Evolutionary conservation across 2,329 filamentous ascomycete species (phyloP).

Genomic region (Cryoendolithus antarcticus): DNA sequence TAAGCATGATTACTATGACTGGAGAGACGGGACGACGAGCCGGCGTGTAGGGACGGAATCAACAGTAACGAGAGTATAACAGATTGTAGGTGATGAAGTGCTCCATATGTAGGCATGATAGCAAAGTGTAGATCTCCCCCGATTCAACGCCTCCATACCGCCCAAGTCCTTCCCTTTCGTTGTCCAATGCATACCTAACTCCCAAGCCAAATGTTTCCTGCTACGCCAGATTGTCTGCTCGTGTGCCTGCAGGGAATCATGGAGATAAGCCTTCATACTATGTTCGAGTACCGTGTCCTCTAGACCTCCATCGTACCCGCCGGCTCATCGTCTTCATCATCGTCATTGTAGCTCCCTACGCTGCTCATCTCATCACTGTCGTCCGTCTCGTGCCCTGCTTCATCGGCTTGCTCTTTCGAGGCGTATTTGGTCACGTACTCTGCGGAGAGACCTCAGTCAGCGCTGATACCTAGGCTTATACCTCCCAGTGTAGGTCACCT

Average conservation of each 20-base stretch:
- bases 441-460: constrained; percentile 25
- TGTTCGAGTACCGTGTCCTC: not conserved
- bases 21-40: too few species aligned
- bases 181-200: too few species aligned
- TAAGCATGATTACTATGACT: too few species aligned
- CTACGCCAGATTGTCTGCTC: not conserved
- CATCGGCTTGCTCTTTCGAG: constrained; percentile 79
- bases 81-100: too few species aligned
- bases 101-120: too few species aligned
- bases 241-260: not conserved
- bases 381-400: constrained; percentile 76
- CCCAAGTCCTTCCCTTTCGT: too few species aligned
- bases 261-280: constrained; percentile 22
- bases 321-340: constrained; percentile 74
- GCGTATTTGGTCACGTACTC: constrained; percentile 94
- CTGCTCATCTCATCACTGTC: constrained; percentile 94
- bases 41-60: too few species aligned
- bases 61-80: too few species aligned
- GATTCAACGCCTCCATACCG: too few species aligned
- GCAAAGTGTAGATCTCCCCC: too few species aligned
- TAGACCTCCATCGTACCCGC: constrained; percentile 76
- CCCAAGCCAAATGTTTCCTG: not conserved
- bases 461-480: not conserved
- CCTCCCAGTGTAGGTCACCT: not conserved
- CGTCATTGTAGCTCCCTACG: constrained; percentile 81